Evolutionary conservation across 495 filamentous ascomycete genomes (phyloP), one percentile per base, ranked within the genome.

Genomic region (Bacidia gigantensis): DNA sequence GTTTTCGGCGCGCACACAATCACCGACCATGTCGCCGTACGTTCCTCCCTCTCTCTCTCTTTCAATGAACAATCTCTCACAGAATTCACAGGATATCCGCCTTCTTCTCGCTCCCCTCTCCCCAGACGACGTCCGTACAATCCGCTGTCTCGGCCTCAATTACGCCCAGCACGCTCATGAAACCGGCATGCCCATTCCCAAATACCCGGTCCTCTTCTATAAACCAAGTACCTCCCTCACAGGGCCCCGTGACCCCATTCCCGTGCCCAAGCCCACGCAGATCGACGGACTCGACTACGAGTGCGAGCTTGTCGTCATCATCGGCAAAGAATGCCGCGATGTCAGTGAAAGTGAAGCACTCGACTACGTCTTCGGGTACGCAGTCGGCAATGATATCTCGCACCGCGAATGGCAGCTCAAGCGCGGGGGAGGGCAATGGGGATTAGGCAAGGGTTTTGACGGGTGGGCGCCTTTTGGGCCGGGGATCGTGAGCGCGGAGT

Each of bases 381-480:
- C 82, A 3, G 77, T 87, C 48, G 87, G 87, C 40, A 84, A 94
- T 61, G 87, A 92, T 65, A 72, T 94, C 26, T 86, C 82, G 11
- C 86, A 90, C 63, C 80, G 87, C 22, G 84, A 87, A 50, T 88
- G 84, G 83, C 87, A 94, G 64, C 65, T 92, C 50, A 78, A 81
- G 60, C 76, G 76, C 29, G 87, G 86, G 18, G 83, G 86, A 12
- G 80, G 85, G 0, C 87, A 92, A 65, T 93, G 87, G 87, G 72
- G 71, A 0, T 57, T 89, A 2, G 87, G 87, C 0, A 94, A 94
- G 64, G 82, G 86, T 2, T 92, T 88, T 59, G 87, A 94, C 67
- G 83, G 84, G 42, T 92, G 86, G 86, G 87, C 86, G n/a, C 87
- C 87, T 0, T 84, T 77, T 58, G 87, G 87, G 2, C 87, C 87